Evolutionary conservation across 169 alveolate species (phyloP).

Genomic region (Plasmodium adleri): DNA sequence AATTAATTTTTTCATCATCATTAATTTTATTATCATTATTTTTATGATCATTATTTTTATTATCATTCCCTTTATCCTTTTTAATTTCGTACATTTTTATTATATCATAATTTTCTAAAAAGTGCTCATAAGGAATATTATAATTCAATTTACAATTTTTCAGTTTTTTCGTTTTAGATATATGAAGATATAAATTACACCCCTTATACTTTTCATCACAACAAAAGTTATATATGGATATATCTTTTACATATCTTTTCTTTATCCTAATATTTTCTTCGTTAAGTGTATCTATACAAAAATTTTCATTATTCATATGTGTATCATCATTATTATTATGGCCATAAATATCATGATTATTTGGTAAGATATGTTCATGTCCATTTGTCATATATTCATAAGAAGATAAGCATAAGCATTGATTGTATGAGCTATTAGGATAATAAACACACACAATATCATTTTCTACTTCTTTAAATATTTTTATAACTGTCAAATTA

Average conservation of each 20-base stretch:
- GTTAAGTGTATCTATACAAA: conserved; percentile 6
- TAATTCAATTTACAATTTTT: conserved; percentile 45
- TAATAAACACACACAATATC: conserved; percentile 57
- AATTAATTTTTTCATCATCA: no score
- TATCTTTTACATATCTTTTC: conserved; percentile 63
- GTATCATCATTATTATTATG: conserved; percentile 8
- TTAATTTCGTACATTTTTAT: conserved; percentile 61
- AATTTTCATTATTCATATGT: neutral
- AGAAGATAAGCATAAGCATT: conserved; percentile 28
- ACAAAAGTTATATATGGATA: conserved; percentile 59
- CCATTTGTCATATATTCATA: conserved; percentile 2
- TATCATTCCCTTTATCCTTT: neutral
- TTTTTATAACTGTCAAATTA: conserved; percentile 13
- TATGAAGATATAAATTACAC: conserved; percentile 45
- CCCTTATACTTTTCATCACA: conserved; percentile 71
- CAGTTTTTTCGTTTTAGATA: conserved; percentile 45
- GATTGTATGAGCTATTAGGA: conserved; percentile 63
- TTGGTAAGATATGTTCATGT: neutral
- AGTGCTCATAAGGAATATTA: conserved; percentile 40
- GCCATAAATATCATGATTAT: conserved; percentile 27
- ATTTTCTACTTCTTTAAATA: conserved; percentile 47
- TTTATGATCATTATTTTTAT: neutral
- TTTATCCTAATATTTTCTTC: conserved; percentile 62
- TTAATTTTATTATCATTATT: neutral
- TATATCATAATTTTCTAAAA: conserved; percentile 51